Base-by-base conservation (phyloP, 2,329 filamentous ascomycete species). In the Claviceps purpurea region DNA sequence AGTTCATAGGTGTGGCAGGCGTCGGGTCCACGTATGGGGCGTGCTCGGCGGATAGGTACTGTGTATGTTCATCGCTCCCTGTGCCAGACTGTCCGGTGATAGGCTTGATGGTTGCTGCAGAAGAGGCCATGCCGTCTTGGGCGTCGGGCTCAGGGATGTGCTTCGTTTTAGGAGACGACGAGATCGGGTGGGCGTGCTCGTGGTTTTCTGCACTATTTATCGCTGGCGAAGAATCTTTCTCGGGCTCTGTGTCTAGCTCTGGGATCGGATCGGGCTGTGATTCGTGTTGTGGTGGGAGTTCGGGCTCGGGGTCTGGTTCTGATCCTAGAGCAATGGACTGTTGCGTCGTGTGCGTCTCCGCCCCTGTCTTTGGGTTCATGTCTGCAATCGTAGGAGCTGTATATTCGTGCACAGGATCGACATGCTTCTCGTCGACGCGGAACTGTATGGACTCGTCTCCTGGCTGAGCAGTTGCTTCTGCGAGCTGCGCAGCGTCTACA, bases 1-100 rank as follows among this genome's bases (percentile, higher is more conserved):
- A 81, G 40, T 69, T 68, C 50, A 70, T 67, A 13, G 78, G 78
- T 1, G 78, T 81, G 3, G 75, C 70, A 26, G 78, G 77, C 6
- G 78, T 79, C 22, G 78, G 77, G 58, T 82, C 78, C 56, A 81
- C 65, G 57, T 81, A 81, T 47, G 60, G 65, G 38, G 63, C 60
- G 11, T 74, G 67, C 55, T 76, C 72, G 54, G 76, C 72, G 24
- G 71, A 70, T 50, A 78, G 69, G 56, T 71, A 72, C 54, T 73
- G 71, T 7, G 42, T n/a, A 6, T 24, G 18, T 7, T 65, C 58
- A 53, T 65, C 60, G 18, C 62, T 59, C 48, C 68, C 68, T 50
- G 59, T 62, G 4, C 67, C 59, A n/a, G 65, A 58, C 24, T 69
- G 62, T 18, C 69, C 22, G 2, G n/a, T 68, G 20, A 68, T 60